phyloP scores from a whole-genome alignment of 169 alveolate species.

The Cyclospora cayetanensis region DNA sequence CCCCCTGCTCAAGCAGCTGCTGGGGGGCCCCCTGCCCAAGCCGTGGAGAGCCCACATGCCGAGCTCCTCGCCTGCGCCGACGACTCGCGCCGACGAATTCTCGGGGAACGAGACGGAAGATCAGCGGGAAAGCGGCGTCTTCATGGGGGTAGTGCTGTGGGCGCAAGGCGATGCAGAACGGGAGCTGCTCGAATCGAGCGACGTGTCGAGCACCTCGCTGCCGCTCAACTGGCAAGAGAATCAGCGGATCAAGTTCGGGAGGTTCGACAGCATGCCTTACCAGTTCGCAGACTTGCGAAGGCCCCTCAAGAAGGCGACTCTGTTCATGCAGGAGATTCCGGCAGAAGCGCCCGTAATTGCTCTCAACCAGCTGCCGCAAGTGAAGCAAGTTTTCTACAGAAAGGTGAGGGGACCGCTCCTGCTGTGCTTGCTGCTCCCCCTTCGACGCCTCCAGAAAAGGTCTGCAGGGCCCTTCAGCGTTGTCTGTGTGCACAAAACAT shows the following conservation, averaged over 20 bases:
- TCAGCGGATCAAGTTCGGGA: neutral
- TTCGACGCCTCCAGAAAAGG: no score
- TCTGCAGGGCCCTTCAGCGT: no score
- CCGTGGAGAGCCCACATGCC: neutral
- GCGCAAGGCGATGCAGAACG: neutral
- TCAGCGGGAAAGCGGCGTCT: neutral
- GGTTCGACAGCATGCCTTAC: neutral
- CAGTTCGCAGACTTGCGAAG: neutral
- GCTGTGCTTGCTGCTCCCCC: no score
- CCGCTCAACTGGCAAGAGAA: neutral
- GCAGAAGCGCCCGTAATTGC: neutral
- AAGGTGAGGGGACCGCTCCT: no score
- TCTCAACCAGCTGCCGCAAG: neutral
- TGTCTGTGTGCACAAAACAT: no score
- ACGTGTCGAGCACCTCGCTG: neutral
- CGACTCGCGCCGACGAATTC: no score
- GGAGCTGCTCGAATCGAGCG: slow-evolving; percentile 2
- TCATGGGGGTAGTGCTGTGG: neutral
- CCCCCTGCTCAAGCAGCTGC: neutral
- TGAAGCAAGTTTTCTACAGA: neutral
- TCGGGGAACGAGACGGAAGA: neutral
- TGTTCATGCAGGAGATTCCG: neutral
- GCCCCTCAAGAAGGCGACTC: neutral
- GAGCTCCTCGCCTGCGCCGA: no score
- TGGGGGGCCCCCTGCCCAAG: neutral